phyloP scores from a whole-genome alignment of 176 grass and related monocot genomes.

The Bolboschoenus planiculmis region DNA sequence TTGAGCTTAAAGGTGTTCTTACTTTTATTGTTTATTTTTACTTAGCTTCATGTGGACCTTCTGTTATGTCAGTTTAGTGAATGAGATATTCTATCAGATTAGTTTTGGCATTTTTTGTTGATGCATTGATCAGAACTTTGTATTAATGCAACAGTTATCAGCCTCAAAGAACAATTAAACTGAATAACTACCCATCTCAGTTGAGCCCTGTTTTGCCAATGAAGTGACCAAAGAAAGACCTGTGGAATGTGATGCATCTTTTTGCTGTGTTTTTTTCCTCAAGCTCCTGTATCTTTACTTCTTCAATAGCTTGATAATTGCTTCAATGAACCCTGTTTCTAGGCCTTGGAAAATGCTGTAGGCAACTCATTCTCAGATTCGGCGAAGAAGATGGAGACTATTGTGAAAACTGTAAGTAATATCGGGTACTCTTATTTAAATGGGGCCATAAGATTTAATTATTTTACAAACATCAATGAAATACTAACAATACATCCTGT shows the following conservation, averaged over 20 bases:
- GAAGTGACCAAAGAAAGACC: background rate
- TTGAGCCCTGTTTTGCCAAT: background rate
- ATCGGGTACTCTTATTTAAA: slow-evolving; percentile 10
- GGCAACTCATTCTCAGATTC: slow-evolving; percentile 54
- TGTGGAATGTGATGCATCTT: background rate
- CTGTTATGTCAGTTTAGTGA: background rate
- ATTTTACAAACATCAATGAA: background rate
- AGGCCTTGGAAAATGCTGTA: slow-evolving; percentile 93
- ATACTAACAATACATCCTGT: slow-evolving; percentile 23
- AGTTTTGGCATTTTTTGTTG: background rate
- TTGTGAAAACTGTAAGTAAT: slow-evolving; percentile 77
- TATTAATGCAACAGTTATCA: background rate
- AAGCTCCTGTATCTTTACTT: background rate
- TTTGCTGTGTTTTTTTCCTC: background rate
- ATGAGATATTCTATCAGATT: background rate
- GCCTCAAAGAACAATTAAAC: background rate
- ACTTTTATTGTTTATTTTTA: background rate
- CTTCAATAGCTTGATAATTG: background rate
- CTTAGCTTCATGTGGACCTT: background rate
- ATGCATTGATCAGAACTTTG: background rate
- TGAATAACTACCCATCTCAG: background rate
- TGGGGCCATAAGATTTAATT: background rate
- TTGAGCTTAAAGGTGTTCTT: slow-evolving; percentile 72
- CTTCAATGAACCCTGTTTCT: background rate
- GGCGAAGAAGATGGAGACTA: slow-evolving; percentile 68